Evolutionary conservation across 2,329 filamentous ascomycete species (phyloP).

Genomic region (Ceratocystis alfenasii): DNA sequence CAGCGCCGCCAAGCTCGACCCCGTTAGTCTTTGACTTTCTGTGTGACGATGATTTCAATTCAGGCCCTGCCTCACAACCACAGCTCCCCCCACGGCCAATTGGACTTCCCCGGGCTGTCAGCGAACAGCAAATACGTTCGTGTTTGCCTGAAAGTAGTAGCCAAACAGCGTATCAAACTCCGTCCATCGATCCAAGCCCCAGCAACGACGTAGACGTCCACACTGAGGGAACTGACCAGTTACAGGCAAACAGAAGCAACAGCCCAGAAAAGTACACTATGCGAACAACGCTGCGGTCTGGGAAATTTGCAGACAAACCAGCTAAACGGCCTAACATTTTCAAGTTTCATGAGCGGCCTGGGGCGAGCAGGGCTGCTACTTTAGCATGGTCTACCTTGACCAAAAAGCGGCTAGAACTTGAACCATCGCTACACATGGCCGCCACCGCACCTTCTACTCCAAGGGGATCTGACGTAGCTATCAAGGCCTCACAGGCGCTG

Average conservation of each 20-base stretch:
- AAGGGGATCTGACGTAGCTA: slow-evolving; percentile 25
- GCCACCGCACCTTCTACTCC: slow-evolving; percentile 25
- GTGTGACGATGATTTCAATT: background rate
- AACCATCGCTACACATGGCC: slow-evolving; percentile 24
- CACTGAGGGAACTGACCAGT: background rate
- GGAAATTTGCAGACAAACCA: slow-evolving; percentile 35
- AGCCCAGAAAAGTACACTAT: slow-evolving; percentile 52
- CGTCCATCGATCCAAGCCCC: background rate
- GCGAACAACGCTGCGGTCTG: slow-evolving; percentile 48
- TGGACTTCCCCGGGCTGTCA: slow-evolving; percentile 23
- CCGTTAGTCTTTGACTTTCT: background rate
- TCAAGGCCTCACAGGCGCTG: slow-evolving; percentile 26
- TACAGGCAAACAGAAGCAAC: slow-evolving; percentile 31
- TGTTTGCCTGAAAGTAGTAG: background rate
- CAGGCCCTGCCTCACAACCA: background rate
- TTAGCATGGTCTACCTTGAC: slow-evolving; percentile 43
- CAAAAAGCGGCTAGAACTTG: slow-evolving; percentile 28
- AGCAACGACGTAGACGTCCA: background rate
- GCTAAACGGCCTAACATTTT: slow-evolving; percentile 31
- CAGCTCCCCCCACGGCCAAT: slow-evolving; percentile 4
- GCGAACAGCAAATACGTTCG: slow-evolving; percentile 2
- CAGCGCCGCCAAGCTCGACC: background rate
- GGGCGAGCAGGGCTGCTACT: slow-evolving; percentile 52
- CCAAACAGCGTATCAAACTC: background rate
- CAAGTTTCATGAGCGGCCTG: slow-evolving; percentile 24